Conservation (phyloP, 2,329 filamentous ascomycete species). For the Beauveria scarabaeidicola region DNA sequence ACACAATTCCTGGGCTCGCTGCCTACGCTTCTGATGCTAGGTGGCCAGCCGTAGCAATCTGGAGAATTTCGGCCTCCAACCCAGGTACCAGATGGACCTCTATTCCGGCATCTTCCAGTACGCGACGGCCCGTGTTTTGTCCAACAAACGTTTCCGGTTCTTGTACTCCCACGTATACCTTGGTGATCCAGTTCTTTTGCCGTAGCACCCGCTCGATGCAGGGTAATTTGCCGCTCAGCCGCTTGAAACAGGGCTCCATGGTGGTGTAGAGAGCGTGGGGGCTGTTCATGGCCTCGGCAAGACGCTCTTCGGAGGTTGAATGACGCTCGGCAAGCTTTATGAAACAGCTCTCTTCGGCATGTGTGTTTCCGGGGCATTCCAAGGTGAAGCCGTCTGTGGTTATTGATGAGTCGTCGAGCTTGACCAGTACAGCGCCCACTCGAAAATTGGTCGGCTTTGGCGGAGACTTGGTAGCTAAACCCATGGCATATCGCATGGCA, state of each 20-base stretch:
- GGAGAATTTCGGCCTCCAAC: constrained; percentile 71
- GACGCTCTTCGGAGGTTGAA: constrained; percentile 42
- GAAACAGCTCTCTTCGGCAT: constrained; percentile 90
- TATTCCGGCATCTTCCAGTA: constrained; percentile 64
- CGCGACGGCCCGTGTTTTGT: constrained; percentile 64
- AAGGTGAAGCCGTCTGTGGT: constrained; percentile 83
- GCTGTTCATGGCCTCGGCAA: constrained; percentile 32
- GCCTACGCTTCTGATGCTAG: constrained; percentile 9
- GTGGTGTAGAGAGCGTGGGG: constrained; percentile 69
- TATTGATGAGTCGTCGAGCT: constrained; percentile 46
- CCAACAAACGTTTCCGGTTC: constrained; percentile 89
- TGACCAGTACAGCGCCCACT: constrained; percentile 82
- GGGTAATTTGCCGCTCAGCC: constrained; percentile 64
- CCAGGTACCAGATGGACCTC: constrained; percentile 64
- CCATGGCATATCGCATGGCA: constrained; percentile 62
- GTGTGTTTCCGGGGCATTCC: constrained; percentile 85
- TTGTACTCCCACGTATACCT: constrained; percentile 77
- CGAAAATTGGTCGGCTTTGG: constrained; percentile 88
- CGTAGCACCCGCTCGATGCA: constrained; percentile 73
- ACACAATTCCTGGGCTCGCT: neutral
- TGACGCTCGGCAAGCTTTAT: constrained; percentile 55
- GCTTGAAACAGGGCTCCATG: constrained; percentile 74
- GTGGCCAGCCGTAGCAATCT: constrained; percentile 78
- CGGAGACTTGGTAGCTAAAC: constrained; percentile 69
- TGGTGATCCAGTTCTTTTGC: constrained; percentile 54